Evolutionary conservation across 2,329 filamentous ascomycete species (phyloP).

Genomic region (Exserohilum turcica): DNA sequence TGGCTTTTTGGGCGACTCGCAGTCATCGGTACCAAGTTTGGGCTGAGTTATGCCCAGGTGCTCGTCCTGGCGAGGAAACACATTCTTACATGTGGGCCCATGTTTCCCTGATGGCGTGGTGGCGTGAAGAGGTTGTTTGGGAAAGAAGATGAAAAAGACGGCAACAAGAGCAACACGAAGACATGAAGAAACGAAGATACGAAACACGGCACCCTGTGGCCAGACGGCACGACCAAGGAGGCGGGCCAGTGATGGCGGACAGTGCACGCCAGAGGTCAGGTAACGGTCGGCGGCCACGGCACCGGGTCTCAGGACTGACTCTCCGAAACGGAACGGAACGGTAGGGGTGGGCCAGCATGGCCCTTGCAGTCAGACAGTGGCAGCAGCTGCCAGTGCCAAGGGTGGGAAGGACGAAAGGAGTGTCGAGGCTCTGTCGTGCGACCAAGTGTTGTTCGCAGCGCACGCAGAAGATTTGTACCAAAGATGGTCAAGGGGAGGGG

Average conservation of each 20-base stretch:
- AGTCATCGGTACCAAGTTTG: conserved; percentile 46
- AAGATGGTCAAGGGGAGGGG: background rate
- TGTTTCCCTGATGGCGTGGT: conserved; percentile 33
- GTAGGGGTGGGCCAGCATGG: too few relatives aligned
- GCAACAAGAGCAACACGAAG: background rate
- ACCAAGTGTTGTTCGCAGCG: too few relatives aligned
- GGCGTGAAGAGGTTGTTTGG: background rate
- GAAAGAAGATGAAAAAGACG: background rate
- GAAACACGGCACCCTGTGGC: too few relatives aligned
- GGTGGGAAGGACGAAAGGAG: too few relatives aligned
- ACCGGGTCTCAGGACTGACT: too few relatives aligned
- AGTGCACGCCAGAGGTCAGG: background rate
- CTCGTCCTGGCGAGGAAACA: conserved; percentile 43
- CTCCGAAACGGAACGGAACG: too few relatives aligned
- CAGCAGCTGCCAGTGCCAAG: too few relatives aligned
- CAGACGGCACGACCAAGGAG: background rate
- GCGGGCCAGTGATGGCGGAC: background rate
- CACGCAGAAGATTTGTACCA: background rate
- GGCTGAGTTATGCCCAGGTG: conserved; percentile 44
- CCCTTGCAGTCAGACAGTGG: too few relatives aligned
- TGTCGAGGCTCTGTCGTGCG: too few relatives aligned
- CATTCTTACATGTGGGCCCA: conserved; percentile 45
- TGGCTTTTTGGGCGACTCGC: conserved; percentile 47
- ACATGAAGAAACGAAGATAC: too few relatives aligned
- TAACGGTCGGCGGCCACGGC: too few relatives aligned